A percentile compares a stretch with the other conserved stretches of the same genome.
phyloP scores from a whole-genome alignment of 352 stramenopile species.

The Pythium chondricola region DNA sequence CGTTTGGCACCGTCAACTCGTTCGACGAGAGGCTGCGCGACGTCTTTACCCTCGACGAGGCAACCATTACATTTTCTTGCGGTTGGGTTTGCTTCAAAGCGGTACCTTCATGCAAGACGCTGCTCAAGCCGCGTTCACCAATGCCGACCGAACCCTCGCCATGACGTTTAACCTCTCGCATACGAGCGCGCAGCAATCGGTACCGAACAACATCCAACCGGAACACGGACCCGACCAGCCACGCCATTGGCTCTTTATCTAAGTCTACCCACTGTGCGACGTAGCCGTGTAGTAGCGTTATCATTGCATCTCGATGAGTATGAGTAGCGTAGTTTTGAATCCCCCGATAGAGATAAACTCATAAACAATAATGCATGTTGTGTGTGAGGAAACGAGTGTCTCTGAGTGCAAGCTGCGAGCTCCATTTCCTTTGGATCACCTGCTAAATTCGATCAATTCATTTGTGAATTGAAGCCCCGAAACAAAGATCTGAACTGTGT shows the following conservation, averaged over 20 bases:
- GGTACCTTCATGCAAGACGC: conserved; percentile 16
- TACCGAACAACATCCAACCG: conserved; percentile 9
- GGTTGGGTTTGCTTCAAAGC: background rate
- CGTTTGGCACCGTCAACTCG: background rate
- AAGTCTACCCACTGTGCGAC: too few species aligned
- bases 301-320: too few species aligned
- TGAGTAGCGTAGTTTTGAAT: too few species aligned
- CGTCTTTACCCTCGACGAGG: conserved; percentile 2
- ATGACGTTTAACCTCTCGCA: conserved; percentile 14
- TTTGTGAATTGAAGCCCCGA: conserved; percentile 1
- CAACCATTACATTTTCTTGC: conserved; percentile 1
- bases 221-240: background rate
- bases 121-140: conserved; percentile 6
- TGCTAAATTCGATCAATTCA: conserved; percentile 2
- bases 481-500: conserved; percentile 19
- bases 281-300: too few species aligned
- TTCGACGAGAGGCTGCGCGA: conserved; percentile 13
- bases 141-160: conserved; percentile 13
- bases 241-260: conserved; percentile 10
- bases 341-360: too few species aligned
- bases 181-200: conserved; percentile 7
- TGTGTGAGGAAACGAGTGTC: too few species aligned
- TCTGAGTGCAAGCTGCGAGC: too few species aligned
- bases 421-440: background rate
- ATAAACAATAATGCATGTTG: too few species aligned